Base-by-base conservation (phyloP, 1,284 basidiomycete species). In the Austroboletus niveus region DNA sequence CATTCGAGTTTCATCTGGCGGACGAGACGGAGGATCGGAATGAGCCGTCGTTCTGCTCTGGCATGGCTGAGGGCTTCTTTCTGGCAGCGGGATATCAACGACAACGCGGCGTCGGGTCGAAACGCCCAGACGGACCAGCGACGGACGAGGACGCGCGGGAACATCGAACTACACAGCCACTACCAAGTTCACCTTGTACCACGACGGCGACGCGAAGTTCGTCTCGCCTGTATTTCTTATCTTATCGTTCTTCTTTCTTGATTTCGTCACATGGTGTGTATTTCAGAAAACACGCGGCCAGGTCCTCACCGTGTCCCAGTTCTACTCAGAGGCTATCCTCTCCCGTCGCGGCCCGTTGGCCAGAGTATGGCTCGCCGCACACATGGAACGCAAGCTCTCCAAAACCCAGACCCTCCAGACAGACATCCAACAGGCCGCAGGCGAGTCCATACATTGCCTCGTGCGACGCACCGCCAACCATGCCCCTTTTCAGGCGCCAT, bases 291-390 rank as follows among this genome's bases (percentile, higher is more conserved):
- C 5, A 12, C 29, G 57, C 14, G 45, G 31, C 3, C 31, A 8
- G 12, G 17, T 17, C 17, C 40, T 41, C 8, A 41, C 8, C 9
- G 38, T 10, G 24, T 1, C 49, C 15, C 54, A 90, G 94, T 92
- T 96, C 69, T 93, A 95, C 66, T 94, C 91, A 55, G 94, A 97
- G 69, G 86, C 90, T 43, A 92, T 97, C 70, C 80, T 97, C 57
- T 92, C 92, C 48, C 90, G 94, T 67, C 87, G 93, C 54, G 96
- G 96, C 45, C 92, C 95, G 8, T 79, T 99, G 35, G 95, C 93
- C 41, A 93, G 90, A 74, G 93, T 99, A 76, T 99, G 96, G 96
- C 87, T 98, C 47, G 96, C 96, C 24, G 96, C 97, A 2, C 96
- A 98, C 77, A 95, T 96, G 85, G 94, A 98, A 73, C 85, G 94